phyloP scores from a whole-genome alignment of 306 rosid genomes.

The Vigna radiata region DNA sequence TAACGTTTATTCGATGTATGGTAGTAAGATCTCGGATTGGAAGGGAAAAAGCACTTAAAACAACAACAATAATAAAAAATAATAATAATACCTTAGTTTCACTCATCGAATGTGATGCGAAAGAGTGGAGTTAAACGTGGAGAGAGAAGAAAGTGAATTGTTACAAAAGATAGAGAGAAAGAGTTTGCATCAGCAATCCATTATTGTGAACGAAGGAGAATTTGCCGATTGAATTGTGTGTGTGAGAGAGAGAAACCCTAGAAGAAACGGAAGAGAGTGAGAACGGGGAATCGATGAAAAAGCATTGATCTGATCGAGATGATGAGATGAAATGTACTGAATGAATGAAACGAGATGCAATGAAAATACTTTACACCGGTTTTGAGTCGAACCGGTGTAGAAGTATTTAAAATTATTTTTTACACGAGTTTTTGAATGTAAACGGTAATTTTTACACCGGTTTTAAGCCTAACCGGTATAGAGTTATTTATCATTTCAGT shows the following conservation, averaged over 20 bases:
- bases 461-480: no score
- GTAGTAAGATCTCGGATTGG: neutral
- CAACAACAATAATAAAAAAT: neutral
- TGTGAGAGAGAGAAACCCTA: constrained; percentile 47
- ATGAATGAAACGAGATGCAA: no score
- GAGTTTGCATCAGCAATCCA: neutral
- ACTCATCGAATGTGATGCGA: constrained; percentile 17
- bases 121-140: neutral
- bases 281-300: constrained; percentile 48
- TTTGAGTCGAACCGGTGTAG: no score
- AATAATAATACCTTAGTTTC: constrained; percentile 21
- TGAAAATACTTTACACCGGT: no score
- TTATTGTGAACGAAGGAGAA: neutral
- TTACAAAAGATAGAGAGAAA: neutral
- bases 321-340: neutral
- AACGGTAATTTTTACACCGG: no score
- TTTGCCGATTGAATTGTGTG: neutral
- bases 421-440: no score
- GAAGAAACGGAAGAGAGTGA: constrained; percentile 55
- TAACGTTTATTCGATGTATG: neutral
- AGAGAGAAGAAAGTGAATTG: neutral
- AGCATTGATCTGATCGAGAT: constrained; percentile 51
- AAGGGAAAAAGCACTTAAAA: neutral
- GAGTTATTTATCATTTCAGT: no score
- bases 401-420: no score